Percentiles rank a stretch among this genome's conserved stretches.
phyloP scores from a whole-genome alignment of 1,284 basidiomycete genomes.

The Cryptococcus amylolentus region DNA sequence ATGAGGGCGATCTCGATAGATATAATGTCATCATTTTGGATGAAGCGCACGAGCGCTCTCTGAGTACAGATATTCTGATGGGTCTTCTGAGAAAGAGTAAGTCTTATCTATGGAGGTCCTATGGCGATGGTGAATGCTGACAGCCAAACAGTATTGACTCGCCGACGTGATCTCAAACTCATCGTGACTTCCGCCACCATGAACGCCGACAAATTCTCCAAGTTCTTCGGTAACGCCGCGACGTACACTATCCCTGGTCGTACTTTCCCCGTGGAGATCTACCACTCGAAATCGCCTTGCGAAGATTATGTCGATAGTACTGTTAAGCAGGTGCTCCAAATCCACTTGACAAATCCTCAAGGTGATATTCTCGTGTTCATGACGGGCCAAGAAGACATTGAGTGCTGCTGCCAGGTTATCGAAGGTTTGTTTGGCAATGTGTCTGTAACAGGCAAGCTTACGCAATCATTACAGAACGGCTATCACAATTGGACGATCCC shows the following conservation, averaged over 20 bases:
- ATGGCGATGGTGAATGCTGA: background rate
- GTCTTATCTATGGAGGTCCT: conserved; percentile 30
- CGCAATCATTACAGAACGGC: conserved; percentile 62
- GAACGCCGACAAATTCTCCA: conserved; percentile 98
- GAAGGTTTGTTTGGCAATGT: conserved; percentile 58
- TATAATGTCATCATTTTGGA: conserved; percentile 96
- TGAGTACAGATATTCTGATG: conserved; percentile 97
- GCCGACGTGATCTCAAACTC: conserved; percentile 86
- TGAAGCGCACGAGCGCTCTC: conserved; percentile 92
- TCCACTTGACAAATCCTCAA: conserved; percentile 87
- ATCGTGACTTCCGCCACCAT: conserved; percentile 99
- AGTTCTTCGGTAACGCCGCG: conserved; percentile 91
- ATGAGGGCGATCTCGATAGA: conserved; percentile 90
- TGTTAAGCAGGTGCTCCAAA: conserved; percentile 95
- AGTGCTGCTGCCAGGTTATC: conserved; percentile 86
- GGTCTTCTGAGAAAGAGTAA: conserved; percentile 86
- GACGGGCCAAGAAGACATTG: conserved; percentile 99
- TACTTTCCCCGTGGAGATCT: conserved; percentile 96
- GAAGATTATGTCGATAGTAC: conserved; percentile 98
- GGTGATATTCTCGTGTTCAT: conserved; percentile 99
- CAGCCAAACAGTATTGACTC: conserved; percentile 69
- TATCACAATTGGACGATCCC: conserved; percentile 86
- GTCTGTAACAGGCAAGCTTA: background rate
- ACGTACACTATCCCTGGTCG: conserved; percentile 96
- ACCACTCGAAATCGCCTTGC: conserved; percentile 93